Base-by-base conservation (phyloP, 768 basidiomycete genomes). In the Boletus tylopilopsis region DNA sequence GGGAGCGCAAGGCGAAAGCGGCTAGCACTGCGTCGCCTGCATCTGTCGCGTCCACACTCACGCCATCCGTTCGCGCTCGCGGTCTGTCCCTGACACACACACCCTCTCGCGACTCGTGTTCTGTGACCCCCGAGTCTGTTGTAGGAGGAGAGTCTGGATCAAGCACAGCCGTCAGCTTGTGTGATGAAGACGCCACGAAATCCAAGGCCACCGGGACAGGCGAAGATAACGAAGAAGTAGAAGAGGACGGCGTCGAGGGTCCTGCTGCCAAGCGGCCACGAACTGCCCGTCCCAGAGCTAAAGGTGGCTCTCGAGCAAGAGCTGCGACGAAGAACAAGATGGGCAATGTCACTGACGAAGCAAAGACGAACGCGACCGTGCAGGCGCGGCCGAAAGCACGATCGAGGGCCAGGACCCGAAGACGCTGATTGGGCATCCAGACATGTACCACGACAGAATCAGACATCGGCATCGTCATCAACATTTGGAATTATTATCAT, bases 161-260 rank as follows among this genome's bases (percentile, higher is more conserved):
- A 8, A 67, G 66, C 46, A 67, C 68, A 6, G 68, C 68, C 12
- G 66, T 67, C 12, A 68, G 66, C 45, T 29, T 68, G 36, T 67
- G 55, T 29, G 66, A 56, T 5, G 67, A 65, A 42, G 65, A 58
- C 15, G 61, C 40, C 9, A 44, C 53, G 24, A 67, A 58, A 29
- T 40, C 50, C 48, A 65, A 68, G 50, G 36, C 18, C 34, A 30
- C 39, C 50, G 52, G 57, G 42, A 11, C 32, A 3, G 51, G 44
- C 10, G 62, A 52, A 19, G 55, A 55, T 5, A 47, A 45, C 9
- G 62, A 49, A 15, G 62, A 45, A 42, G 61, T 16, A 5, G 56
- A 51, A 19, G 61, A 51, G 16, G 57, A 56, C 32, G 50, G 42
- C 1, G 21, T 39, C 1, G 59, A 59, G 4, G 32, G 37, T 8